Conservation (phyloP, 345 rosid species). For the Sisymbrium irio region DNA sequence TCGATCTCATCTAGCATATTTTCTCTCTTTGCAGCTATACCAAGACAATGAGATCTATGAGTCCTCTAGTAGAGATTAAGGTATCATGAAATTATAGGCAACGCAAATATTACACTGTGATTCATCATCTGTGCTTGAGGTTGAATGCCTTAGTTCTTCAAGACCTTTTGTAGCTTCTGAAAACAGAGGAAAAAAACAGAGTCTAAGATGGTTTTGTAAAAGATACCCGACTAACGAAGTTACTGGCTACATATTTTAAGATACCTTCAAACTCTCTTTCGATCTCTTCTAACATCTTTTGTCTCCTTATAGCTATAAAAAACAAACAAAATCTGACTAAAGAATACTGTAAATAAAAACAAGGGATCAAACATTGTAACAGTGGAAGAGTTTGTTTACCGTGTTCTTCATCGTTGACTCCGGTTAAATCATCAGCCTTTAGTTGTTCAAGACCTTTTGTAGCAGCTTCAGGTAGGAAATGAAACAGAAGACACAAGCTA, state of each 20-base stretch:
- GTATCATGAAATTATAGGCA: neutral
- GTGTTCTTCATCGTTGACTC: slow-evolving; percentile 29
- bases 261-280: slow-evolving; percentile 36
- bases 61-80: neutral
- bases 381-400: neutral
- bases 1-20: slow-evolving; percentile 35
- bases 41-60: slow-evolving; percentile 7
- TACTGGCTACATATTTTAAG: neutral
- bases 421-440: slow-evolving; percentile 29
- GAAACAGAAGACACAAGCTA: neutral
- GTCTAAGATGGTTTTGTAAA: slow-evolving; percentile 4
- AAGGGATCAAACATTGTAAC: neutral
- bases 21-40: slow-evolving; percentile 28
- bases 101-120: neutral
- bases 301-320: slow-evolving; percentile 22
- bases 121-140: slow-evolving; percentile 28
- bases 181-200: slow-evolving; percentile 20
- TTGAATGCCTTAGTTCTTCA: slow-evolving; percentile 26
- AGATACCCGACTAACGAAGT: neutral
- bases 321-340: slow-evolving; percentile 8
- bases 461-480: slow-evolving; percentile 20
- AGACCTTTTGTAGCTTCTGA: slow-evolving; percentile 36
- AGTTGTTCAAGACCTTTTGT: slow-evolving; percentile 33
- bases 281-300: slow-evolving; percentile 34
- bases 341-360: neutral